Percentiles rank a stretch among this genome's conserved stretches.
Evolutionary conservation across 2,329 filamentous ascomycete genomes (phyloP).

Genomic region (Zopfia rhizophila): DNA sequence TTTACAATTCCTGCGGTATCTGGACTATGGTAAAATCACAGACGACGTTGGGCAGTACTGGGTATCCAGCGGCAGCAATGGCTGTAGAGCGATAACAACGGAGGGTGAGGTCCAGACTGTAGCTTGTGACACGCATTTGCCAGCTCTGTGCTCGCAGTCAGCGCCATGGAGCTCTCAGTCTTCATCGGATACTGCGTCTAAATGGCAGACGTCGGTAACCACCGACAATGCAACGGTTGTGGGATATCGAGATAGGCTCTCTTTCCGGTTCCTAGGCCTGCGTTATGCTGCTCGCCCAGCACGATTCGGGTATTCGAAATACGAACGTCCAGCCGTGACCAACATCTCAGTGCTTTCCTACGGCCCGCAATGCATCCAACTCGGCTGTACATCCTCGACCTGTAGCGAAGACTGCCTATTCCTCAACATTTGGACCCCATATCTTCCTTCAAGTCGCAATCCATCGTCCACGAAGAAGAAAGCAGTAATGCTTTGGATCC

Average conservation of each 20-base stretch:
- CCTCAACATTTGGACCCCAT: slow-evolving; percentile 55
- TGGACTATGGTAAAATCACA: slow-evolving; percentile 21
- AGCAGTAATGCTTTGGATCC: slow-evolving; percentile 61
- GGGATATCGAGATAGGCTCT: slow-evolving; percentile 58
- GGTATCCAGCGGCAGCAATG: slow-evolving; percentile 17
- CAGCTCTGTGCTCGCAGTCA: slow-evolving; percentile 38
- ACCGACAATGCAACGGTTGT: slow-evolving; percentile 31
- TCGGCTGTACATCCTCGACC: slow-evolving; percentile 33
- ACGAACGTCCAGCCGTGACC: slow-evolving; percentile 33
- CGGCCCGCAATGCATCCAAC: slow-evolving; percentile 56
- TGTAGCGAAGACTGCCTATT: slow-evolving; percentile 59
- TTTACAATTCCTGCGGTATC: slow-evolving; percentile 9
- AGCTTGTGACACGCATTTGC: slow-evolving; percentile 31
- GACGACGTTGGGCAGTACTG: slow-evolving; percentile 30
- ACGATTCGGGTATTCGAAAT: slow-evolving; percentile 58
- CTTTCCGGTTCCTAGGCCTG: slow-evolving; percentile 64
- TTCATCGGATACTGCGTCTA: slow-evolving; percentile 12
- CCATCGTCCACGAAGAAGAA: slow-evolving; percentile 39
- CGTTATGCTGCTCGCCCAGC: slow-evolving; percentile 58
- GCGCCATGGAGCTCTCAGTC: slow-evolving; percentile 20
- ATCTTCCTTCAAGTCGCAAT: slow-evolving; percentile 36
- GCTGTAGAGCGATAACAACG: slow-evolving; percentile 34
- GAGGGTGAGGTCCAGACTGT: slow-evolving; percentile 23
- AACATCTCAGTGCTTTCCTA: slow-evolving; percentile 49
- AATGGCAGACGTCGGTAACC: slow-evolving; percentile 29